Conservation (phyloP, 306 rosid genomes). For the Senna tora region DNA sequence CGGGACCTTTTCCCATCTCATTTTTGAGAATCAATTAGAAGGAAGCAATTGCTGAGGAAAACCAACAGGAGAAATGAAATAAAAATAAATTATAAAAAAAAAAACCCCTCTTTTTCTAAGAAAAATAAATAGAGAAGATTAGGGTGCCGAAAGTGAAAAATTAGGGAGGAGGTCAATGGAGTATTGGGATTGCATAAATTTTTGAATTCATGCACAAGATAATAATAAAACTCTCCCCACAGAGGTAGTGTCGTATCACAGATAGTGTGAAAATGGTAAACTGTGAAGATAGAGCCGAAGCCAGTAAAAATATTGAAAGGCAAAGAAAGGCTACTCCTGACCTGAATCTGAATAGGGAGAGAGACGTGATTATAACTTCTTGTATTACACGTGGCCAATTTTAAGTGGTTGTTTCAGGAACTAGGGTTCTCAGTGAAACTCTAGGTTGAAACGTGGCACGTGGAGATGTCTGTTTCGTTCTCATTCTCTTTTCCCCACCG, state of each 20-base stretch:
- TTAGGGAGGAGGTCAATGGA: conserved; percentile 13
- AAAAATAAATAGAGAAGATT: conserved; percentile 4
- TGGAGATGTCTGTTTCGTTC: neutral
- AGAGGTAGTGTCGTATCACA: neutral
- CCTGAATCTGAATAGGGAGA: neutral
- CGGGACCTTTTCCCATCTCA: conserved; percentile 94
- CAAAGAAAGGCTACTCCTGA: neutral
- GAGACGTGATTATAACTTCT: no score
- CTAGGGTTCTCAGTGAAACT: neutral
- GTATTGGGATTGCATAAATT: neutral
- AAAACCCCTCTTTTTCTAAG: no score
- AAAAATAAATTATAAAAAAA: neutral
- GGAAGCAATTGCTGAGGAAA: conserved; percentile 41
- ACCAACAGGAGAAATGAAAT: conserved; percentile 18
- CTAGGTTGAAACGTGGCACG: conserved; percentile 20
- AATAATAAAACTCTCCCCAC: neutral
- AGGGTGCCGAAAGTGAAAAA: conserved; percentile 38
- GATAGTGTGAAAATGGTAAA: conserved; percentile 28
- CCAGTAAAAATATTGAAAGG: conserved; percentile 24
- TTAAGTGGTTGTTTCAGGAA: neutral
- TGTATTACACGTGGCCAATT: conserved; percentile 3
- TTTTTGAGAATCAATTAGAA: conserved; percentile 48
- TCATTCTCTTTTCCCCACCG: neutral
- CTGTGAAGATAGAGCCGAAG: conserved; percentile 2
- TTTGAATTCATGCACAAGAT: conserved; percentile 42